Evolutionary conservation across 768 basidiomycete genomes (phyloP).

Genomic region (Psilocybe tampanensis): DNA sequence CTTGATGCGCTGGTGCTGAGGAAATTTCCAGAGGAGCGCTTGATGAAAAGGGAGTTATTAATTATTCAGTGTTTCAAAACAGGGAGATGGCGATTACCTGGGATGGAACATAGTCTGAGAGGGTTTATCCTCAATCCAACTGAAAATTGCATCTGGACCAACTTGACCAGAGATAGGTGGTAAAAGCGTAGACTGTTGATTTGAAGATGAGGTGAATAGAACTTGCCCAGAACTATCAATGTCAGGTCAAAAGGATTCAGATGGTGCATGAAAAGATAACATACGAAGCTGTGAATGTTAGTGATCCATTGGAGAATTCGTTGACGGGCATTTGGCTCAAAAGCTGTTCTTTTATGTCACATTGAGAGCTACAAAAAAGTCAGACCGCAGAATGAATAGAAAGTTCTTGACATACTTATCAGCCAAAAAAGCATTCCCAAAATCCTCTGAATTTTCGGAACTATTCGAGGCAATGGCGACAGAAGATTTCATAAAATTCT

Average conservation of each 20-base stretch:
- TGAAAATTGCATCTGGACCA: constrained; percentile 27
- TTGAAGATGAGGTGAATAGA: constrained; percentile 42
- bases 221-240: constrained; percentile 60
- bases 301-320: background rate
- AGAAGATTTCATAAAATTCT: constrained; percentile 46
- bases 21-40: constrained; percentile 22
- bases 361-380: constrained; percentile 1
- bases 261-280: constrained; percentile 3
- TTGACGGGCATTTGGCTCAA: background rate
- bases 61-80: background rate
- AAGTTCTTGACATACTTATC: constrained; percentile 6
- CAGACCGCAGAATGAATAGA: background rate
- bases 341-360: constrained; percentile 6
- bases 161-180: constrained; percentile 48
- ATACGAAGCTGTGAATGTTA: constrained; percentile 18
- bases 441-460: background rate
- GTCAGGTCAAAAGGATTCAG: background rate
- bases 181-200: constrained; percentile 38
- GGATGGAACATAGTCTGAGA: constrained; percentile 47
- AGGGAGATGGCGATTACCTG: constrained; percentile 38
- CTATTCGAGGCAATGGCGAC: constrained; percentile 4
- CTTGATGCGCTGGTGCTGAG: constrained; percentile 14
- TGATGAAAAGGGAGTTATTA: background rate
- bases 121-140: constrained; percentile 41
- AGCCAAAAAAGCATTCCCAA: background rate